These are phyloP conservation scores for Hyphopichia khmerensis DNA, from an alignment of 1,139 yeast species.

Conservation along the genomic window DNA sequence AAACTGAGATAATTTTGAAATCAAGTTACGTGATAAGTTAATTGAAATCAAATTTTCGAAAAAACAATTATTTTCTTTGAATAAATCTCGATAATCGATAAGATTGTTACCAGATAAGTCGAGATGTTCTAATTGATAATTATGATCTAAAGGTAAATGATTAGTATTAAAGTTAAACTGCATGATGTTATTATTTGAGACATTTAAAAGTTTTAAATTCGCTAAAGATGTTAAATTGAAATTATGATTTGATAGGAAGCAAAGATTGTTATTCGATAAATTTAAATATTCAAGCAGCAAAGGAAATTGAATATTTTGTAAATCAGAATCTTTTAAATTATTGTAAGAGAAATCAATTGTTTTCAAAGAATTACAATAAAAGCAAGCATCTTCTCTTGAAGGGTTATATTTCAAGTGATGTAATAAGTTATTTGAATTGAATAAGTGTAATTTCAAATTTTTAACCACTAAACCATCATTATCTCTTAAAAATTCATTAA, in stretches of 20 bases:
- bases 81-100: background rate
- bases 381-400: slow-evolving; percentile 6
- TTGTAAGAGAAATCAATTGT: slow-evolving; percentile 24
- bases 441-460: slow-evolving; percentile 12
- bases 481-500: background rate
- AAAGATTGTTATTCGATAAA: slow-evolving; percentile 24
- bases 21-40: slow-evolving; percentile 23
- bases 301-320: slow-evolving; percentile 15
- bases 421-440: slow-evolving; percentile 10
- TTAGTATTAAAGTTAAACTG: slow-evolving; percentile 2
- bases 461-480: slow-evolving; percentile 5
- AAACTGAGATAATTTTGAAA: slow-evolving; percentile 15
- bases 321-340: slow-evolving; percentile 12
- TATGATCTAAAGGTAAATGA: background rate
- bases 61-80: background rate
- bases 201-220: slow-evolving; percentile 14
- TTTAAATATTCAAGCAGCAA: slow-evolving; percentile 15
- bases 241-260: slow-evolving; percentile 9
- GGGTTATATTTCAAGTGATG: slow-evolving; percentile 6
- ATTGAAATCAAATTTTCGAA: slow-evolving; percentile 14
- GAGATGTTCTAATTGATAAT: slow-evolving; percentile 6
- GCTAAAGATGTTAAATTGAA: slow-evolving; percentile 12
- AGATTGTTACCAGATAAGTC: slow-evolving; percentile 21
- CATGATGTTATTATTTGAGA: slow-evolving; percentile 22
- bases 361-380: slow-evolving; percentile 10